A percentile compares a stretch with the other conserved stretches of the same genome.
Evolutionary conservation across 2,329 filamentous ascomycete species (phyloP).

Genomic region (Penicillium frequentans): DNA sequence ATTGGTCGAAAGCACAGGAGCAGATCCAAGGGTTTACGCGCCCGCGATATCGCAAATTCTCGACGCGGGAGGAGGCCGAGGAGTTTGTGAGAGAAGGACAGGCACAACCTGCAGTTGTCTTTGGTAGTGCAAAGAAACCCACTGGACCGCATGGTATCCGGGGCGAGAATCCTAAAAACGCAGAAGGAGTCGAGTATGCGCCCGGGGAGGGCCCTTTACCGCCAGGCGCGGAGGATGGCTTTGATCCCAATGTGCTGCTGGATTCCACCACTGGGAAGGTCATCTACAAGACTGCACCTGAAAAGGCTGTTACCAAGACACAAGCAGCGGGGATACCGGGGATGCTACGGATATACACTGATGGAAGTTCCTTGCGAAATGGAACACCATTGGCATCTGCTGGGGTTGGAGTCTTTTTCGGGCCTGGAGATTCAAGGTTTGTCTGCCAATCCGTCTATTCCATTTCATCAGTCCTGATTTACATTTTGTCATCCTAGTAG

Average conservation of each 20-base stretch:
- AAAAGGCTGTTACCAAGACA: slow-evolving; percentile 49
- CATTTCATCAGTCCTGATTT: slow-evolving; percentile 15
- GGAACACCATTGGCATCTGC: slow-evolving; percentile 56
- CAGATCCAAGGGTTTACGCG: slow-evolving; percentile 74
- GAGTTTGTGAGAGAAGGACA: slow-evolving; percentile 63
- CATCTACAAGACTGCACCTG: slow-evolving; percentile 55
- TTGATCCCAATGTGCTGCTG: slow-evolving; percentile 59
- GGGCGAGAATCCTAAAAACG: slow-evolving; percentile 43
- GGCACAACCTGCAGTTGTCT: slow-evolving; percentile 23
- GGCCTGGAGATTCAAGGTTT: slow-evolving; percentile 57
- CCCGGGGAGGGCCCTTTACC: slow-evolving; percentile 59
- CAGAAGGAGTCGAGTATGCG: slow-evolving; percentile 46
- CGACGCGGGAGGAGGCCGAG: slow-evolving; percentile 70
- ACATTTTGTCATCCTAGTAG: slow-evolving; percentile 41
- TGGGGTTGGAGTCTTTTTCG: slow-evolving; percentile 66
- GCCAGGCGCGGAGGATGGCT: slow-evolving; percentile 59
- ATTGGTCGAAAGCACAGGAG: slow-evolving; percentile 68
- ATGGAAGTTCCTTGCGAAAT: slow-evolving; percentile 62
- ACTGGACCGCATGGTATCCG: slow-evolving; percentile 39
- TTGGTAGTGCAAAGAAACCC: slow-evolving; percentile 35
- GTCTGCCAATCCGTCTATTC: slow-evolving; percentile 15
- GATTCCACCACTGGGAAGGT: slow-evolving; percentile 55
- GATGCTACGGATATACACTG: slow-evolving; percentile 62
- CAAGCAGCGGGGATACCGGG: slow-evolving; percentile 46
- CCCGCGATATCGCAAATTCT: slow-evolving; percentile 68